These are phyloP conservation scores for Didymella exigua DNA, from an alignment of 2,329 filamentous ascomycete genomes.

Conservation along the genomic window DNA sequence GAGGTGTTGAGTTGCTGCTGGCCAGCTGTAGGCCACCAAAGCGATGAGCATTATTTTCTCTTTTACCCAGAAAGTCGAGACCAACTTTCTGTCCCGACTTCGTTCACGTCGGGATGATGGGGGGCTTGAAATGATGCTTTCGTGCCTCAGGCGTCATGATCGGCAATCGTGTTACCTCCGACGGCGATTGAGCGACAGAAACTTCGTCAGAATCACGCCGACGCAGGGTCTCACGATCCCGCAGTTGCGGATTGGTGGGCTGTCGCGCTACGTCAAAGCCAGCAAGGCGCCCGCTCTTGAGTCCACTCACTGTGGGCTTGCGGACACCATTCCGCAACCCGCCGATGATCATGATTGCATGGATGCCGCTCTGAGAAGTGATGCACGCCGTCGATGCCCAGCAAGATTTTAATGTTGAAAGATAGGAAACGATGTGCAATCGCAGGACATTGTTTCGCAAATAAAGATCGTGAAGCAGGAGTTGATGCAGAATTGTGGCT, in stretches of 20 bases:
- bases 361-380: slow-evolving; percentile 19
- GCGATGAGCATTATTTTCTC: neutral
- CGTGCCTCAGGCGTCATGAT: slow-evolving; percentile 42
- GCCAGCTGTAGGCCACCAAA: neutral
- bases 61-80: neutral
- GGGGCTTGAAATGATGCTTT: slow-evolving; percentile 12
- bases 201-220: slow-evolving; percentile 29
- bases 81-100: neutral
- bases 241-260: slow-evolving; percentile 25
- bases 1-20: neutral
- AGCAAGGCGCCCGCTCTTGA: slow-evolving; percentile 17
- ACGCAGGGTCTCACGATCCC: slow-evolving; percentile 35
- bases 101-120: neutral
- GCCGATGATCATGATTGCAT: slow-evolving; percentile 32
- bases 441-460: slow-evolving; percentile 18
- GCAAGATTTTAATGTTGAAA: slow-evolving; percentile 19
- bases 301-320: slow-evolving; percentile 15
- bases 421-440: slow-evolving; percentile 21
- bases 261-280: slow-evolving; percentile 21
- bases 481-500: slow-evolving; percentile 11
- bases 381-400: slow-evolving; percentile 19
- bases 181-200: slow-evolving; percentile 28
- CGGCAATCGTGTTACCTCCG: slow-evolving; percentile 22
- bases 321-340: slow-evolving; percentile 24
- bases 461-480: slow-evolving; percentile 32